phyloP scores from a whole-genome alignment of 331 rosid genomes.

The Erythrophleum ivorense region DNA sequence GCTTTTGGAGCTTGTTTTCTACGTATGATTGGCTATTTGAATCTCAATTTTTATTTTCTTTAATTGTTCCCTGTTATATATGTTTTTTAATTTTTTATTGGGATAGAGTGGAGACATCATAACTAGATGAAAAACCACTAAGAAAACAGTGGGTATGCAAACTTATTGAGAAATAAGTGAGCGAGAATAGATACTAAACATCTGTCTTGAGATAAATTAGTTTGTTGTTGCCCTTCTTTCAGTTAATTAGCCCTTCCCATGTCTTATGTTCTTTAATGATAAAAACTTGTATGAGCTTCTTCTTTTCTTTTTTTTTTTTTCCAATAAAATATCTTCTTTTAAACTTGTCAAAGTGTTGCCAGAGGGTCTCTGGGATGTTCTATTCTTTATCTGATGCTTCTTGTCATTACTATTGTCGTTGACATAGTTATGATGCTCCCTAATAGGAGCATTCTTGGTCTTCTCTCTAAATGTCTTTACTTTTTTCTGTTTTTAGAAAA shows the following conservation, averaged over 20 bases:
- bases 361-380: too few relatives aligned
- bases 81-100: neutral
- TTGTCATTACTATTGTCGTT: too few relatives aligned
- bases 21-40: neutral
- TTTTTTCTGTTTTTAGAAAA: too few relatives aligned
- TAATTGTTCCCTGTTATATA: neutral
- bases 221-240: neutral
- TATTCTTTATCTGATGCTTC: too few relatives aligned
- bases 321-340: too few relatives aligned
- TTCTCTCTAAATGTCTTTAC: too few relatives aligned
- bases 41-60: neutral
- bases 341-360: too few relatives aligned
- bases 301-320: too few relatives aligned
- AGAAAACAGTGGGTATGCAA: neutral
- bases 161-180: neutral
- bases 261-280: neutral
- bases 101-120: neutral
- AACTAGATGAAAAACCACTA: too few relatives aligned
- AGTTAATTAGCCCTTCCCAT: neutral
- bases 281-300: neutral
- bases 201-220: neutral
- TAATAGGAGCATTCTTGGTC: too few relatives aligned
- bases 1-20: slow-evolving; percentile 25
- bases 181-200: neutral
- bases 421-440: too few relatives aligned